Evolutionary conservation across 352 stramenopile species (phyloP), one percentile per base, ranked within the genome.

Genomic region (Phytophthora sojae): DNA sequence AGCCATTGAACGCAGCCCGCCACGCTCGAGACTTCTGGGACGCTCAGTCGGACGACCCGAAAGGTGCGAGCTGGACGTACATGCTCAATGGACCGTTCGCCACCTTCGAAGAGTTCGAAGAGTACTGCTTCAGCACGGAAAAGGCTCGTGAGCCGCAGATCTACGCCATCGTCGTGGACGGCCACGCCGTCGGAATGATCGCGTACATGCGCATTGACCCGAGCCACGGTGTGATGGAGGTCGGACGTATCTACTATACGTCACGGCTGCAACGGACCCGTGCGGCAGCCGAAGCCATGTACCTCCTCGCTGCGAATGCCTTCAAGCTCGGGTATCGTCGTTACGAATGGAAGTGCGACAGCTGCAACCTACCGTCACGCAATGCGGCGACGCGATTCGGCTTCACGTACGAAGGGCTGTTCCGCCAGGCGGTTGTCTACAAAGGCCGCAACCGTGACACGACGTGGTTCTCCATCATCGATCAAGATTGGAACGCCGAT

Each of bases 271-370:
- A 51, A 11, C 67, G 61, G 53, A 72, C 68, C 5, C 23, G 35
- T 25, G 67, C 67, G 3, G 67, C 61, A 4, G 52, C 67, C 2
- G 67, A 75, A 63, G 47, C 61, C 0, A 63, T 75, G 30, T 71
- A 71, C 29, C 67, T 75, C 6, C 42, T 75, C 5, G 26, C 21
- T 0, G 23, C 49, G 1, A 75, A 71, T 12, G 67, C 55, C 11
- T 75, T 75, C 17, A 6, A 67, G 6, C 67, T 75, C 8, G 61
- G 67, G 6, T 75, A 75, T 21, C 61, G 61, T 8, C 55, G 67
- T 15, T 70, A 56, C 3, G 61, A 75, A 29, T 75, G 67, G 61
- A 66, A 74, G 14, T 70, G 67, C 3, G 67, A 70, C 49, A 74
- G 61, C 21, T 51, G 23, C 67, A 70, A 75, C 49, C 50, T 52